Evolutionary conservation across 345 rosid genomes (phyloP).

Genomic region (Salix koriyanagi): DNA sequence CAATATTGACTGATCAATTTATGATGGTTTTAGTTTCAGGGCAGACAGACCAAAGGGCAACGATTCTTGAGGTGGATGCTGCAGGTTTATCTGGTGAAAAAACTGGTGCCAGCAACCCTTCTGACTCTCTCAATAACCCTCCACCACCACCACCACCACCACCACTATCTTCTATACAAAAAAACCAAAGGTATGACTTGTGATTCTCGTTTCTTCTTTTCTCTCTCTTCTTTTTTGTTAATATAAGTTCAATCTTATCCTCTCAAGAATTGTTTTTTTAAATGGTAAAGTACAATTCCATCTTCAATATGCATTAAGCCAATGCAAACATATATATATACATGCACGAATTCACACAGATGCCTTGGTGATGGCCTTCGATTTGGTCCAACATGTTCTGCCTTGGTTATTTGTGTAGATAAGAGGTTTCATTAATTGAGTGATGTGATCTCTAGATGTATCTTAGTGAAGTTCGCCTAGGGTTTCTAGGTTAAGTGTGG

Average conservation of each 20-base stretch:
- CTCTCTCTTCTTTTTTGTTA: neutral
- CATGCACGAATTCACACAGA: conserved; percentile 23
- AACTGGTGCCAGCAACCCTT: conserved; percentile 1
- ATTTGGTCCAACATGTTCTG: conserved; percentile 18
- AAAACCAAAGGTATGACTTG: conserved; percentile 29
- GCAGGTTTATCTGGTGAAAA: neutral
- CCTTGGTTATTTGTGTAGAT: conserved; percentile 9
- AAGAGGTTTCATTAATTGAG: neutral
- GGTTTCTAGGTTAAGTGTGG: conserved; percentile 16
- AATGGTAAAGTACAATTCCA: neutral
- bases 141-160: neutral
- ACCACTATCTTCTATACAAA: conserved; percentile 9
- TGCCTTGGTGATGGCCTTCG: neutral
- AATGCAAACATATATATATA: neutral
- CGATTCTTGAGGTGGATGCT: conserved; percentile 15
- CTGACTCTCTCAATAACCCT: neutral
- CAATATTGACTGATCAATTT: conserved; percentile 12
- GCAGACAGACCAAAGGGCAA: conserved; percentile 31
- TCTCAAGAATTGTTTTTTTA: neutral
- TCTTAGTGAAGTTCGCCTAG: conserved; percentile 28
- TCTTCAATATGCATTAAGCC: neutral
- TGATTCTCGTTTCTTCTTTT: neutral
- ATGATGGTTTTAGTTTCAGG: conserved; percentile 44
- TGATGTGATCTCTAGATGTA: neutral
- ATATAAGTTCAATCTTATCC: neutral